phyloP scores from a whole-genome alignment of 768 basidiomycete genomes.

The Panus rudis region DNA sequence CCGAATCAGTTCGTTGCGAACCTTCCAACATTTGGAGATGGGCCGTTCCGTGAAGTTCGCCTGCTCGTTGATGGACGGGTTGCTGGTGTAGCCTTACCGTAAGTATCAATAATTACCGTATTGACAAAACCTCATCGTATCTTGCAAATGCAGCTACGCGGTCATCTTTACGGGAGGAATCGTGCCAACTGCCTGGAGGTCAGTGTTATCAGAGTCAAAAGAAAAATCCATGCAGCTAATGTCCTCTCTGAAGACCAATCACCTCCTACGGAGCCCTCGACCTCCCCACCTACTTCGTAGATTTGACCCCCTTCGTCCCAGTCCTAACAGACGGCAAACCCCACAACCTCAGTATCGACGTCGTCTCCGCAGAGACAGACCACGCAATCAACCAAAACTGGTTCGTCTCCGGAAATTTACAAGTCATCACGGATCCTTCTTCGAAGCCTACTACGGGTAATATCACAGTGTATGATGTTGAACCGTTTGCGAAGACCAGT shows the following conservation, averaged over 20 bases:
- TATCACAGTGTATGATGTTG: conserved; percentile 51
- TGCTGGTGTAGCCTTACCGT: conserved; percentile 54
- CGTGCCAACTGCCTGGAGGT: conserved; percentile 66
- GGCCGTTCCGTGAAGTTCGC: conserved; percentile 59
- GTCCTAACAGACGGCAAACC: conserved; percentile 58
- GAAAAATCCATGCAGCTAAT: not conserved
- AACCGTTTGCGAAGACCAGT: conserved; percentile 47
- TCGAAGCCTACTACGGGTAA: conserved; percentile 58
- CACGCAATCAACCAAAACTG: conserved; percentile 69
- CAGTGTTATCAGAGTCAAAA: conserved; percentile 6
- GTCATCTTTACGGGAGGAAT: conserved; percentile 71
- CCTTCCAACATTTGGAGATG: conserved; percentile 50
- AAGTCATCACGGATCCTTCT: conserved; percentile 63
- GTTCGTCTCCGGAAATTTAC: conserved; percentile 66
- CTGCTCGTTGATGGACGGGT: conserved; percentile 48
- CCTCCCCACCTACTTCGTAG: conserved; percentile 70
- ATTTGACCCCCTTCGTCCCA: conserved; percentile 73
- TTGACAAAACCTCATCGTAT: not conserved
- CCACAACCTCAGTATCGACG: conserved; percentile 68
- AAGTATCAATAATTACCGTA: conserved; percentile 14
- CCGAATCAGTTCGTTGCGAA: conserved; percentile 50
- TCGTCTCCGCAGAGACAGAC: conserved; percentile 60
- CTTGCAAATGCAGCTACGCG: conserved; percentile 18
- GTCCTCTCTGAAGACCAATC: conserved; percentile 44
- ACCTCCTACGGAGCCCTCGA: conserved; percentile 72